These are phyloP conservation scores for Microcyclospora pomicola DNA, from an alignment of 2,329 filamentous ascomycete genomes.

Conservation along the genomic window DNA sequence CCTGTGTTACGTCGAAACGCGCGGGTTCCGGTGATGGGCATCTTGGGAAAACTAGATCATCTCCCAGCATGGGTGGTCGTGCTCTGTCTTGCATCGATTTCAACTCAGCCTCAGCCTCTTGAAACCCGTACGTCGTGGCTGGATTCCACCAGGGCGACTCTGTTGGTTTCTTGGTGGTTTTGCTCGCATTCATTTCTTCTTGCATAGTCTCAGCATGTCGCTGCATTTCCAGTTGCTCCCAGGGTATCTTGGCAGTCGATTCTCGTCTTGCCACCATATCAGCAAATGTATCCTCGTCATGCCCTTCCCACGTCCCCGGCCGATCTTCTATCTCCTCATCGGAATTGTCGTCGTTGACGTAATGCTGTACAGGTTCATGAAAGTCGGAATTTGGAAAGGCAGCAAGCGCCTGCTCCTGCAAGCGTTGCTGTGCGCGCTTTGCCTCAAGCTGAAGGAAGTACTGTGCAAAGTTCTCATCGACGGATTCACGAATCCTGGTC, in stretches of 20 bases:
- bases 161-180: slow-evolving; percentile 18
- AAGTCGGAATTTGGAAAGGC: slow-evolving; percentile 60
- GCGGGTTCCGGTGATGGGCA: slow-evolving; percentile 75
- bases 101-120: slow-evolving; percentile 29
- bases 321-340: slow-evolving; percentile 23
- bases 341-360: slow-evolving; percentile 42
- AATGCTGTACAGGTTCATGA: slow-evolving; percentile 58
- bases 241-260: slow-evolving; percentile 50
- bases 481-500: slow-evolving; percentile 47
- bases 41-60: slow-evolving; percentile 64
- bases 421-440: slow-evolving; percentile 63
- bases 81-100: slow-evolving; percentile 44
- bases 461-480: slow-evolving; percentile 61
- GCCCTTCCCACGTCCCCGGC: slow-evolving; percentile 23
- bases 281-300: slow-evolving; percentile 25
- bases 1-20: slow-evolving; percentile 65
- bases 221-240: slow-evolving; percentile 72
- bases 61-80: slow-evolving; percentile 76
- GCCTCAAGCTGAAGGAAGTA: slow-evolving; percentile 70
- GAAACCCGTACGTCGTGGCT: slow-evolving; percentile 14
- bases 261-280: slow-evolving; percentile 33
- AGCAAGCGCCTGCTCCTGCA: slow-evolving; percentile 62
- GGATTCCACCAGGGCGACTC: slow-evolving; percentile 28
- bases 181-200: slow-evolving; percentile 33
- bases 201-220: slow-evolving; percentile 56